Evolutionary conservation across 1,139 yeast genomes (phyloP).

Genomic region (Zhuliangozyma parablackwelliae): DNA sequence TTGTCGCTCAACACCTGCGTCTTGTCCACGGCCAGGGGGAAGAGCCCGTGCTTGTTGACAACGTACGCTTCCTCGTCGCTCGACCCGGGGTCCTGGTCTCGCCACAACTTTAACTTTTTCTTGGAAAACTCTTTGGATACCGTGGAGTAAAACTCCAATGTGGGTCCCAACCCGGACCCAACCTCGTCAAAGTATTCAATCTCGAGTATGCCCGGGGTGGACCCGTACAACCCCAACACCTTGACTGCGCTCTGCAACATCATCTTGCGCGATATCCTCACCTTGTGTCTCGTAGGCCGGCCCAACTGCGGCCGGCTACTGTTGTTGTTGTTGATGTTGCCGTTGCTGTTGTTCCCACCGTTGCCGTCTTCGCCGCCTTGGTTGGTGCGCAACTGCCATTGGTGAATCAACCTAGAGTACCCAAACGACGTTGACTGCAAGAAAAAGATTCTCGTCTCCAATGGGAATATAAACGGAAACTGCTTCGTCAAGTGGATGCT

Average conservation of each 20-base stretch:
- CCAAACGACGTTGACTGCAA: constrained; percentile 91
- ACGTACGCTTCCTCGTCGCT: constrained; percentile 37
- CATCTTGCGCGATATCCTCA: constrained; percentile 68
- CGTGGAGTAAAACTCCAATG: constrained; percentile 82
- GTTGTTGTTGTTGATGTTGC: constrained; percentile 1
- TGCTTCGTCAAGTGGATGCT: constrained; percentile 64
- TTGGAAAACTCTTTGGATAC: constrained; percentile 70
- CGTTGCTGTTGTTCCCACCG: constrained; percentile 7
- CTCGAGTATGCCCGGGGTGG: constrained; percentile 77
- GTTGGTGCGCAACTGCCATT: constrained; percentile 62
- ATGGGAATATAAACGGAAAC: constrained; percentile 80
- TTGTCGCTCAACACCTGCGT: constrained; percentile 25
- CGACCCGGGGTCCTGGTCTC: constrained; percentile 34
- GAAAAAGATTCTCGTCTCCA: constrained; percentile 74
- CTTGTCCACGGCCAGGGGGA: constrained; percentile 62
- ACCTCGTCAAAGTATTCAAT: constrained; percentile 88
- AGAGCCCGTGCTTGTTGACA: constrained; percentile 50
- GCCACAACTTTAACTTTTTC: constrained; percentile 65
- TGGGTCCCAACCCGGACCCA: constrained; percentile 97
- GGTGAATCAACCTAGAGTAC: constrained; percentile 74
- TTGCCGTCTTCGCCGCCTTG: constrained; percentile 31
- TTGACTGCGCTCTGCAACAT: constrained; percentile 77
- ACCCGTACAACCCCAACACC: constrained; percentile 71
- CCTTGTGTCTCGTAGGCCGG: constrained; percentile 74
- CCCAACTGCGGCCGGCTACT: constrained; percentile 52